These are phyloP conservation scores for Aquilaria sinensis DNA, from an alignment of 345 rosid genomes.

Conservation along the genomic window DNA sequence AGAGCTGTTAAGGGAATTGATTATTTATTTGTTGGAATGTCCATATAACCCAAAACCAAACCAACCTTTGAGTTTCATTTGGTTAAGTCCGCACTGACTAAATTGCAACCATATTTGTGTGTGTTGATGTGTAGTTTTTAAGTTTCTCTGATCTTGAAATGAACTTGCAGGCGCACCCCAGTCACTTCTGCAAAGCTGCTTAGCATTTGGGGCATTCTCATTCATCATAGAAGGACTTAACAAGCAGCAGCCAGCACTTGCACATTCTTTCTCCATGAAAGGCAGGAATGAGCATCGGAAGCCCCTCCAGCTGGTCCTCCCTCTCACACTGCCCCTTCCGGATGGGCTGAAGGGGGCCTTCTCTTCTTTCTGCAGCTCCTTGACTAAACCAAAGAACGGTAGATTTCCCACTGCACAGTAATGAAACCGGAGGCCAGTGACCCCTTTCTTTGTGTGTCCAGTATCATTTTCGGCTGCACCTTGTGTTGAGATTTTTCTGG, in stretches of 20 bases:
- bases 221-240: constrained; percentile 69
- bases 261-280: no score
- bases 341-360: constrained; percentile 63
- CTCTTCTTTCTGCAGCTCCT: constrained; percentile 59
- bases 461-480: no score
- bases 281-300: no score
- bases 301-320: constrained; percentile 29
- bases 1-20: no score
- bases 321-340: constrained; percentile 53
- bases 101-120: not conserved
- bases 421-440: not conserved
- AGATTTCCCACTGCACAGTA: constrained; percentile 22
- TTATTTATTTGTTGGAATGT: no score
- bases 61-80: no score
- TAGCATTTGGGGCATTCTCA: constrained; percentile 60
- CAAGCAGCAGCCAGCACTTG: constrained; percentile 42
- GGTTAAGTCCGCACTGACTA: constrained; percentile 69
- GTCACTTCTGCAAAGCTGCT: constrained; percentile 6
- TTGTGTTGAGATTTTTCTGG: no score
- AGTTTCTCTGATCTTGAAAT: not conserved
- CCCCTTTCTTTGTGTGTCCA: no score
- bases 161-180: constrained; percentile 13
- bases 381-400: constrained; percentile 34
- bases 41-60: no score
- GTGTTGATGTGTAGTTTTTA: not conserved